phyloP scores from a whole-genome alignment of 805 yeast species.

The Blastobotrys mokoenaii region DNA sequence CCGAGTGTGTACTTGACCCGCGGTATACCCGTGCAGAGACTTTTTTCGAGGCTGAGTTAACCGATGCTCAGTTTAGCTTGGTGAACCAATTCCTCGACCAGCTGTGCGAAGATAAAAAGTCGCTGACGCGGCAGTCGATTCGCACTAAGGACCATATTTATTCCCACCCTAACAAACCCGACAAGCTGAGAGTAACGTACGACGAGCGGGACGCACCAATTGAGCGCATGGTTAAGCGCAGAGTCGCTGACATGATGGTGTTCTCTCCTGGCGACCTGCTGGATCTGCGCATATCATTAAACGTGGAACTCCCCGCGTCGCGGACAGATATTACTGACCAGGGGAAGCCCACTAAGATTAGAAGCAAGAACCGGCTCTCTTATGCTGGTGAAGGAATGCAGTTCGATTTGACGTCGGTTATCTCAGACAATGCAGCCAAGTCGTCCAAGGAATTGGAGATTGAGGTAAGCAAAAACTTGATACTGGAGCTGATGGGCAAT shows the following conservation, averaged over 20 bases:
- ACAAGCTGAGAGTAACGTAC: constrained; percentile 22
- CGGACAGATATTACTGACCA: constrained; percentile 27
- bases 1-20: constrained; percentile 27
- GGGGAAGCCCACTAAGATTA: constrained; percentile 44
- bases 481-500: constrained; percentile 34
- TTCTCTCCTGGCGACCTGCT: constrained; percentile 69
- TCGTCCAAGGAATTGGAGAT: constrained; percentile 39
- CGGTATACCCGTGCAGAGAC: constrained; percentile 21
- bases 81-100: constrained; percentile 18
- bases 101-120: constrained; percentile 4
- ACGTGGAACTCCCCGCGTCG: constrained; percentile 60
- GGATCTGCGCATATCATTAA: constrained; percentile 68
- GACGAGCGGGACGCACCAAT: constrained; percentile 29
- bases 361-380: constrained; percentile 67
- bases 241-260: constrained; percentile 64
- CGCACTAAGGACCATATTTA: constrained; percentile 13
- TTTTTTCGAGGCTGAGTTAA: constrained; percentile 23
- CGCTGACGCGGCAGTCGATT: constrained; percentile 2
- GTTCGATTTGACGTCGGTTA: constrained; percentile 28
- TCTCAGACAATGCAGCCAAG: constrained; percentile 9
- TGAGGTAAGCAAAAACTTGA: constrained; percentile 39
- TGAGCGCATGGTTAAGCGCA: constrained; percentile 62
- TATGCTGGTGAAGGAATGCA: constrained; percentile 53
- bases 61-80: constrained; percentile 20
- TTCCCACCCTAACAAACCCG: constrained; percentile 9